These are phyloP conservation scores for Trypanosoma scelopori DNA, from an alignment of 208 protist species.

Conservation along the genomic window DNA sequence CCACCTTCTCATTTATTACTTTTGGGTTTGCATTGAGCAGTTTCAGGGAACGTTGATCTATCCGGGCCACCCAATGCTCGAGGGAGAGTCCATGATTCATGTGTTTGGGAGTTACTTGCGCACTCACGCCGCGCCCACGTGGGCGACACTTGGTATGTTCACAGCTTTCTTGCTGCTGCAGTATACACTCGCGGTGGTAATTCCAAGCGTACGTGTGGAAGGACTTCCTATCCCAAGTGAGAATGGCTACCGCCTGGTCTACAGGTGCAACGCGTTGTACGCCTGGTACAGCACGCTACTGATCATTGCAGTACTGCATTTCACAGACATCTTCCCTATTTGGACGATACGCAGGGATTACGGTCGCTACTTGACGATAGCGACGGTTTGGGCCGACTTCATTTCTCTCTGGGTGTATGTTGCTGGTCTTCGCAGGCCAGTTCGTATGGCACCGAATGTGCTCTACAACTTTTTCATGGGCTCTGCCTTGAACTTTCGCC, in stretches of 20 bases:
- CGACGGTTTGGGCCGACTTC: conserved; percentile 79
- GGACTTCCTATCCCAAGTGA: conserved; percentile 84
- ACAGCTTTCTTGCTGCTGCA: conserved; percentile 74
- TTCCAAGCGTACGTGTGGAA: conserved; percentile 79
- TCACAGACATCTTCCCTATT: conserved; percentile 64
- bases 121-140: conserved; percentile 49
- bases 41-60: conserved; percentile 86
- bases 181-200: conserved; percentile 69
- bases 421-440: conserved; percentile 44
- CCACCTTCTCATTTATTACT: conserved; percentile 91
- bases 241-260: conserved; percentile 77
- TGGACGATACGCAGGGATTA: conserved; percentile 64
- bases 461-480: conserved; percentile 97
- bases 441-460: conserved; percentile 89
- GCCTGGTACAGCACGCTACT: conserved; percentile 86
- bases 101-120: conserved; percentile 55
- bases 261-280: conserved; percentile 88
- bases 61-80: conserved; percentile 67
- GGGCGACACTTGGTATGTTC: conserved; percentile 50
- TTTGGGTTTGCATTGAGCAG: conserved; percentile 75
- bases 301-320: conserved; percentile 61
- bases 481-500: conserved; percentile 79
- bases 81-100: conserved; percentile 48
- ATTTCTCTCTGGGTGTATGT: conserved; percentile 79
- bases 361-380: conserved; percentile 71